A percentile compares a stretch with the other conserved stretches of the same genome.
Evolutionary conservation across 1,139 yeast genomes (phyloP).

Genomic region (Meyerozyma smithsonii): DNA sequence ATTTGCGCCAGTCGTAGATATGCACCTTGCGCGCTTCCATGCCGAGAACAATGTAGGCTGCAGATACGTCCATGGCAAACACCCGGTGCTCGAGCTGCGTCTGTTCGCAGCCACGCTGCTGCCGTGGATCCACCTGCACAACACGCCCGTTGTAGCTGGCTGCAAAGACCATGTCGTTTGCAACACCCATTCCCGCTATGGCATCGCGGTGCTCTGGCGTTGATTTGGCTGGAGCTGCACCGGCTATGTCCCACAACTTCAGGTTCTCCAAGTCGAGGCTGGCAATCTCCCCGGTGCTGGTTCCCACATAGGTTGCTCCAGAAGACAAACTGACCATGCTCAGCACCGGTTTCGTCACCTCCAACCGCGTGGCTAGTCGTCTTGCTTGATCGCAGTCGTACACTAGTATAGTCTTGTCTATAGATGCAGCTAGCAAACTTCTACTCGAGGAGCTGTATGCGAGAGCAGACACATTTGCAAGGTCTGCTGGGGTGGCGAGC

Average conservation of each 20-base stretch:
- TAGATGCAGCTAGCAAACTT: background rate
- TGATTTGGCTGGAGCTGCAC: background rate
- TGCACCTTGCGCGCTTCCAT: slow-evolving; percentile 51
- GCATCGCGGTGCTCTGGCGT: background rate
- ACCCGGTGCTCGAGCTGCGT: slow-evolving; percentile 40
- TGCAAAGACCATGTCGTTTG: background rate
- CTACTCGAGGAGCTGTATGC: no score
- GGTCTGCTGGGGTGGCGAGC: background rate
- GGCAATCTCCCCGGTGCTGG: background rate
- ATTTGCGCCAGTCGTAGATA: slow-evolving; percentile 52
- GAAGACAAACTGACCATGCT: background rate
- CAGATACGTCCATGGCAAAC: slow-evolving; percentile 57
- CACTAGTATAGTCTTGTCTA: background rate
- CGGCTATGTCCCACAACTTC: background rate
- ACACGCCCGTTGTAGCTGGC: background rate
- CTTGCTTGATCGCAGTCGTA: background rate
- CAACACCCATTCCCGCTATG: background rate
- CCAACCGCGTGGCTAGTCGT: background rate
- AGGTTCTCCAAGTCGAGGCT: background rate
- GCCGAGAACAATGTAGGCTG: slow-evolving; percentile 49
- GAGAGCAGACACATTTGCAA: background rate
- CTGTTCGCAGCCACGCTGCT: background rate
- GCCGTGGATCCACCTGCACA: background rate
- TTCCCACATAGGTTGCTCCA: background rate
- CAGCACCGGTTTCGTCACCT: background rate